Evolutionary conservation across 108 stramenopile species (phyloP).

Genomic region (Cyclostephanos tholiformis): DNA sequence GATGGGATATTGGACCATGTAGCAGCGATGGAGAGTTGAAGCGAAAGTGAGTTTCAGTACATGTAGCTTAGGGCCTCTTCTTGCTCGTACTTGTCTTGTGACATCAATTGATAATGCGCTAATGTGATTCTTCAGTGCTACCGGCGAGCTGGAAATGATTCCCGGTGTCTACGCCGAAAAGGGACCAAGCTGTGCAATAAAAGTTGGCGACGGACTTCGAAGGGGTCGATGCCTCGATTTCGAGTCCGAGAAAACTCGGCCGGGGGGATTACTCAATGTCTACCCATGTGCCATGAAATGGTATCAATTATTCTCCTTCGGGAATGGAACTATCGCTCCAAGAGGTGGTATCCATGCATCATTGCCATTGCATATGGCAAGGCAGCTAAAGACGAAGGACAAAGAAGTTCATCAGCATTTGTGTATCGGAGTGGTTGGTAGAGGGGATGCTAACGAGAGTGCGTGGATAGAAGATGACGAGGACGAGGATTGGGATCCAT

Average conservation of each 20-base stretch:
- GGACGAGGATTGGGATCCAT: conserved; percentile 37
- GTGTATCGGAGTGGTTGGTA: conserved; percentile 72
- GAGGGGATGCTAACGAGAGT: conserved; percentile 69
- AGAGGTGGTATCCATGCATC: conserved; percentile 63
- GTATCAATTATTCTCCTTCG: conserved; percentile 88
- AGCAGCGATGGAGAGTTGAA: conserved; percentile 79
- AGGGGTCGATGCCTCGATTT: conserved; percentile 81
- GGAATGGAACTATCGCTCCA: conserved; percentile 73
- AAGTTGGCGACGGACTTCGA: conserved; percentile 74
- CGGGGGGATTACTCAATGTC: conserved; percentile 74
- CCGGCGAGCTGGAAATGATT: conserved; percentile 65
- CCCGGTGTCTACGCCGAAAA: conserved; percentile 66
- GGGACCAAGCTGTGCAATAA: conserved; percentile 78
- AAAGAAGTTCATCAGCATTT: conserved; percentile 57
- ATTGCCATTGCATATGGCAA: conserved; percentile 64
- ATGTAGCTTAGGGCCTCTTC: background rate
- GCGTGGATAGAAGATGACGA: conserved; percentile 61
- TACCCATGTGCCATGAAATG: conserved; percentile 81
- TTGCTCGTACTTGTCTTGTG: background rate
- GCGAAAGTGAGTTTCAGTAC: conserved; percentile 51
- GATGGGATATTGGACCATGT: conserved; percentile 88
- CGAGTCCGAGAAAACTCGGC: conserved; percentile 61
- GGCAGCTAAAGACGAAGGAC: conserved; percentile 36
- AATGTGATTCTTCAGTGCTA: conserved; percentile 33
- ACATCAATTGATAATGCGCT: background rate